Conservation (phyloP, 164 flowering plant species). For the Stephania yunnanensis region DNA sequence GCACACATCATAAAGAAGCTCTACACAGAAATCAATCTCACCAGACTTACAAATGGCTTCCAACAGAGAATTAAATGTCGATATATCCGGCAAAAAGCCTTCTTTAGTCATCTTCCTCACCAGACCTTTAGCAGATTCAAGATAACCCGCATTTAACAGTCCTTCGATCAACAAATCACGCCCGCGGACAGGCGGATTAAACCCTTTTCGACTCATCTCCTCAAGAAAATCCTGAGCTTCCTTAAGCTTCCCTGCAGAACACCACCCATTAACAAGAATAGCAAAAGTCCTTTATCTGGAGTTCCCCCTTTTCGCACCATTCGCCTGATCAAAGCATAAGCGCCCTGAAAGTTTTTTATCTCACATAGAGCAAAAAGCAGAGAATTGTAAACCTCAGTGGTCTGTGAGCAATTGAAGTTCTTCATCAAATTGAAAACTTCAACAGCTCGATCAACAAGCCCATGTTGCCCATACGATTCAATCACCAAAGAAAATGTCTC, state of each 20-base stretch:
- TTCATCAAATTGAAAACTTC: slow-evolving; percentile 63
- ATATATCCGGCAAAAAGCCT: slow-evolving; percentile 67
- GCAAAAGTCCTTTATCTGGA: slow-evolving; percentile 70
- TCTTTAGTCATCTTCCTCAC: slow-evolving; percentile 78
- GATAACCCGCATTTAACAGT: slow-evolving; percentile 72
- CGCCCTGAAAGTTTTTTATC: slow-evolving; percentile 71
- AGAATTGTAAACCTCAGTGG: slow-evolving; percentile 57
- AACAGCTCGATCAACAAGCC: slow-evolving; percentile 58
- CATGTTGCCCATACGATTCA: slow-evolving; percentile 62
- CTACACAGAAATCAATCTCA: slow-evolving; percentile 66
- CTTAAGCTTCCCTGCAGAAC: slow-evolving; percentile 71
- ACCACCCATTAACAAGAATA: slow-evolving; percentile 84
- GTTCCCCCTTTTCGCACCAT: slow-evolving; percentile 62
- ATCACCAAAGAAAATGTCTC: slow-evolving; percentile 50
- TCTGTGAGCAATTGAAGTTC: slow-evolving; percentile 44
- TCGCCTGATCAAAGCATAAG: slow-evolving; percentile 76
- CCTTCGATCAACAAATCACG: slow-evolving; percentile 87
- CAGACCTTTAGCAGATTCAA: slow-evolving; percentile 77
- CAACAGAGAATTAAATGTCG: slow-evolving; percentile 62
- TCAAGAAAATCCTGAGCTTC: slow-evolving; percentile 82
- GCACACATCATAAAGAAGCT: slow-evolving; percentile 50
- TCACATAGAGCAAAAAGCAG: slow-evolving; percentile 70
- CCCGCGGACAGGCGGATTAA: slow-evolving; percentile 83
- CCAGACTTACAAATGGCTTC: slow-evolving; percentile 58
- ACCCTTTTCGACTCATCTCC: slow-evolving; percentile 90